Evolutionary conservation across 306 rosid genomes (phyloP), one percentile per base, ranked within the genome.

Genomic region (Vachellia pachyceras): DNA sequence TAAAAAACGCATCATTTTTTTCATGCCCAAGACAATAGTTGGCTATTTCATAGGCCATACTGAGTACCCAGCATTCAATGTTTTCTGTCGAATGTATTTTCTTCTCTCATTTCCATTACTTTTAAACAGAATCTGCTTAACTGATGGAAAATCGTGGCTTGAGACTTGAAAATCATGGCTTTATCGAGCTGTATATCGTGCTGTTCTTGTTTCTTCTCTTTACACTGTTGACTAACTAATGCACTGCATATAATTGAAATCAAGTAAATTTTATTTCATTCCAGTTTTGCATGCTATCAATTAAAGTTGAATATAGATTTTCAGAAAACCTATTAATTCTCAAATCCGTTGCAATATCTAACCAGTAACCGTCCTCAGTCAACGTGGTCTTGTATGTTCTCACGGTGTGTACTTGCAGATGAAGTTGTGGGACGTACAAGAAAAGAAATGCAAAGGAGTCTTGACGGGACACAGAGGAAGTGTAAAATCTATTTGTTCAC

Each of bases 391-490:
- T 64, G 76, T 61, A 39, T 54, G 73, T 20, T 83, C 23, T 60
- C 52, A 50, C 40, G 74, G 36, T 78, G 40, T 40, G 46, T 79
- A 42, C 57, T 57, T 78, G 64, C 89, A 96, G 99, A 91, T 96
- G 82, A 96, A 90, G 88, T 77, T 92, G 36, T 96, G 99, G 99
- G 98, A 93, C 82, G 88, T 93, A 52, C 92, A 92, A 88, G 90
- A 86, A 76, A 83, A 72, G 79, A 94, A 88, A 78, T 92, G 99
- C 60, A 85, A 88, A 47, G 97, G 89, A 76, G 73, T 83, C 72
- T 85, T 93, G 73, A 52, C 23, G 37, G 97, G 99, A 73, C 99
- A 96, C 80, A 87, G 85, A 0, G 99, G 99, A 79, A 93, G 99
- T 86, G 98, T 96, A 82, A 96, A 96, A 81, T 96, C 98, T 41